These are phyloP conservation scores for Podospora appendiculata DNA, from an alignment of 495 filamentous ascomycete species.

Conservation along the genomic window DNA sequence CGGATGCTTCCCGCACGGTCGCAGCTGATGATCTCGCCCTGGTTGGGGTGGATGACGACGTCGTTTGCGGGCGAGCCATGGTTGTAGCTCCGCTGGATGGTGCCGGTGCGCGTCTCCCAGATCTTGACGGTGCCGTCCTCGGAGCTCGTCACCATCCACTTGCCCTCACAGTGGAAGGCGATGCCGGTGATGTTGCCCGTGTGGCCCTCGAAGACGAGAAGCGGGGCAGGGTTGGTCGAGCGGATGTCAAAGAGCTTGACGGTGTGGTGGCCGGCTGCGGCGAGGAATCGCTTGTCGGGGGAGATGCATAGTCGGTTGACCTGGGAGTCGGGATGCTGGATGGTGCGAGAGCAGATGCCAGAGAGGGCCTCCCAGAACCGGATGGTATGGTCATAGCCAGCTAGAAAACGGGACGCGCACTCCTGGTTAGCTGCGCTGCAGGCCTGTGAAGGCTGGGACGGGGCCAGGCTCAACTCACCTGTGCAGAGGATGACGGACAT, in stretches of 20 bases:
- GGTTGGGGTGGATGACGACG: slow-evolving; percentile 96
- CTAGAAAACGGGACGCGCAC: slow-evolving; percentile 31
- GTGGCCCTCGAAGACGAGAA: slow-evolving; percentile 91
- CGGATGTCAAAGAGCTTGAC: slow-evolving; percentile 98
- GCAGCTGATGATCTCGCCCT: slow-evolving; percentile 94
- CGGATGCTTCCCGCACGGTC: slow-evolving; percentile 89
- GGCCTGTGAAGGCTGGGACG: neutral
- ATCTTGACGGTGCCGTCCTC: slow-evolving; percentile 98
- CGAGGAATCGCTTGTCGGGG: slow-evolving; percentile 92
- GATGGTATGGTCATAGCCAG: slow-evolving; percentile 98
- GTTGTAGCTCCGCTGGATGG: slow-evolving; percentile 83
- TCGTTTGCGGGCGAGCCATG: slow-evolving; percentile 88
- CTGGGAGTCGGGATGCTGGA: slow-evolving; percentile 95
- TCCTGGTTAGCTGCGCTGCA: slow-evolving; percentile 3
- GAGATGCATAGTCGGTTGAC: slow-evolving; percentile 98
- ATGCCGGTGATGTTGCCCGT: slow-evolving; percentile 93
- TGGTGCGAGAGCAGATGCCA: slow-evolving; percentile 94
- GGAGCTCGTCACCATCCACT: slow-evolving; percentile 99
- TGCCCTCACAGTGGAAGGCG: slow-evolving; percentile 95
- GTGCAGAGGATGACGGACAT: slow-evolving; percentile 90
- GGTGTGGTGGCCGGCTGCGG: slow-evolving; percentile 87
- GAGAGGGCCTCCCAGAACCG: slow-evolving; percentile 98
- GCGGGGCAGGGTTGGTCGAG: slow-evolving; percentile 85
- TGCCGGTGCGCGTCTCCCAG: slow-evolving; percentile 89
- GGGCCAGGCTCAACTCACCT: slow-evolving; percentile 44